Conservation (phyloP, 2,329 filamentous ascomycete species). For the Monascus ruber region DNA sequence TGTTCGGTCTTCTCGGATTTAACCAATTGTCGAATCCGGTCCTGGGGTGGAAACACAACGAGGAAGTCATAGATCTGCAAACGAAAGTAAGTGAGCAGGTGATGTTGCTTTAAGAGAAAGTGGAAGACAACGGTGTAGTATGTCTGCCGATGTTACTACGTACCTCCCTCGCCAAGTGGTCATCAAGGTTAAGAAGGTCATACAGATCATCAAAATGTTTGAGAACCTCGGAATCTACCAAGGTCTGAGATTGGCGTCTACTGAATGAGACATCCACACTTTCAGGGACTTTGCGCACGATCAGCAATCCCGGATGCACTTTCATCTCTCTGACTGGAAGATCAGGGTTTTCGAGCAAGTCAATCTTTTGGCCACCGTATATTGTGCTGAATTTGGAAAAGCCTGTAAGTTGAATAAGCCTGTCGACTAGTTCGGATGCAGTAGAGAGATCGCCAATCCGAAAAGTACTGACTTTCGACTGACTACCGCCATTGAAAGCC, state of each 20-base stretch:
- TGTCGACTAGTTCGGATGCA: conserved; percentile 55
- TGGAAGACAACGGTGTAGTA: not conserved
- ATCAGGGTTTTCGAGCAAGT: conserved; percentile 48
- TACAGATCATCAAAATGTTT: conserved; percentile 77
- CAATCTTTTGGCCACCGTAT: conserved; percentile 54
- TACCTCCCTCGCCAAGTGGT: conserved; percentile 57
- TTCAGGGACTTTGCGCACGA: conserved; percentile 50
- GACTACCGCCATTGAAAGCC: conserved; percentile 52
- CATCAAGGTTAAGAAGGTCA: conserved; percentile 63
- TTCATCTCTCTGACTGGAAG: conserved; percentile 58
- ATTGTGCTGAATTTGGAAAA: conserved; percentile 68
- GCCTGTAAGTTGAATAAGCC: conserved; percentile 56
- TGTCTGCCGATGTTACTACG: conserved; percentile 4
- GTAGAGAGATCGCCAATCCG: conserved; percentile 62
- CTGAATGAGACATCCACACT: conserved; percentile 24
- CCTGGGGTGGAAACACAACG: conserved; percentile 56
- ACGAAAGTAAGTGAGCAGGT: conserved; percentile 3
- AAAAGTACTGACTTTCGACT: conserved; percentile 51
- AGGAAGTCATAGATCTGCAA: conserved; percentile 59
- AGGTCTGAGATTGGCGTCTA: conserved; percentile 41
- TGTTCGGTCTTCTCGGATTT: conserved; percentile 43
- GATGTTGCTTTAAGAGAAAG: not conserved
- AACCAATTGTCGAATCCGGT: conserved; percentile 49
- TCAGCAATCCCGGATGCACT: conserved; percentile 52
- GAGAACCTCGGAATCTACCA: conserved; percentile 67